phyloP scores from a whole-genome alignment of 179 eudicot species.

The Spinacia oleracea region DNA sequence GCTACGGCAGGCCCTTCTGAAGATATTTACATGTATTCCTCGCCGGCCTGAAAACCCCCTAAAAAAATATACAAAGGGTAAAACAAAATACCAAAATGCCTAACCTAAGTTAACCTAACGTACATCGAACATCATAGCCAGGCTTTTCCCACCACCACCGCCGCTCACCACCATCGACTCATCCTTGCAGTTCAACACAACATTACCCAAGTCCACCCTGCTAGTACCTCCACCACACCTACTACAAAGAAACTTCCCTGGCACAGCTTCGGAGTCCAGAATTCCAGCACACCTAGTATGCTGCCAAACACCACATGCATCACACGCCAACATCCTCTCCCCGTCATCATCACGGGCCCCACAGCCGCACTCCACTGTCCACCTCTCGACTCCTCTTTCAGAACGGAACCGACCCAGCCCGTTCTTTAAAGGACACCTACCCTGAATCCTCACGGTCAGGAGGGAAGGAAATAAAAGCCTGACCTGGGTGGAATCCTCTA shows the following conservation, averaged over 20 bases:
- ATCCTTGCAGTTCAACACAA: constrained; percentile 26
- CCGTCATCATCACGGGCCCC: constrained; percentile 70
- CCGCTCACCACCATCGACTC: constrained; percentile 14
- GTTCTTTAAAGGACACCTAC: constrained; percentile 55
- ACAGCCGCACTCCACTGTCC: constrained; percentile 66
- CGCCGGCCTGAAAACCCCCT: constrained; percentile 13
- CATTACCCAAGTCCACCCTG: constrained; percentile 22
- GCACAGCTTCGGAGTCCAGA: constrained; percentile 57
- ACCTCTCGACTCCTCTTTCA: constrained; percentile 82
- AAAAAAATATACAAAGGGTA: constrained; percentile 3
- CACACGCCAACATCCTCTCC: constrained; percentile 79
- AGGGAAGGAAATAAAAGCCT: constrained; percentile 57
- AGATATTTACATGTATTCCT: constrained; percentile 24
- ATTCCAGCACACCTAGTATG: constrained; percentile 84
- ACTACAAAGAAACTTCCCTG: constrained; percentile 60
- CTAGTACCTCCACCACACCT: constrained; percentile 36
- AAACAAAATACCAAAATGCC: background rate
- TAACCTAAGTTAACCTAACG: constrained; percentile 29
- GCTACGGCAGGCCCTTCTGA: constrained; percentile 25
- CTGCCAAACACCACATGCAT: constrained; percentile 73
- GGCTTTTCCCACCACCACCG: constrained; percentile 35
- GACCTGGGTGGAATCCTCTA: constrained; percentile 73
- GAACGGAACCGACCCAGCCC: constrained; percentile 50
- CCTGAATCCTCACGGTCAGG: constrained; percentile 45
- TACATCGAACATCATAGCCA: constrained; percentile 34